phyloP scores from a whole-genome alignment of 2,329 filamentous ascomycete species.

The Plectosphaerella sp. region DNA sequence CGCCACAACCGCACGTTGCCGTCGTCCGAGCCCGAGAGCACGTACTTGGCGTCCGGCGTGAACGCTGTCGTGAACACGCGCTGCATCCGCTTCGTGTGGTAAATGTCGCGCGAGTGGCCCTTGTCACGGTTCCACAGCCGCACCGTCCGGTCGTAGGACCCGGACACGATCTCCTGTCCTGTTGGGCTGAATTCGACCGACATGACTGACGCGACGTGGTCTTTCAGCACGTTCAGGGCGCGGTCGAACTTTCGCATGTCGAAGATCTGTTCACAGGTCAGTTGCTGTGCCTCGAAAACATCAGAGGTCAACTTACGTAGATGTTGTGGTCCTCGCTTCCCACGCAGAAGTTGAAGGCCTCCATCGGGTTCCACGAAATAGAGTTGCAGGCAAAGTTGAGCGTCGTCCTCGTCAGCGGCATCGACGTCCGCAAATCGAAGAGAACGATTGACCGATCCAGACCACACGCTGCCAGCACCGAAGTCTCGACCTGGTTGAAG shows the following conservation, averaged over 20 bases:
- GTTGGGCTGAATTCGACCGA: conserved; percentile 94
- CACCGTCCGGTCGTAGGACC: conserved; percentile 80
- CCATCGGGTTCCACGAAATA: conserved; percentile 92
- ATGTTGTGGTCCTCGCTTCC: conserved; percentile 94
- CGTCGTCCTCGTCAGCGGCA: conserved; percentile 74
- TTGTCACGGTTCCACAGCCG: conserved; percentile 76
- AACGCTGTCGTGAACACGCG: conserved; percentile 81
- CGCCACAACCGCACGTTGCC: conserved; percentile 88
- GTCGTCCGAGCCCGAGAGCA: conserved; percentile 89
- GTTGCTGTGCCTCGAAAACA: background rate
- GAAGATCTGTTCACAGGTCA: conserved; percentile 52
- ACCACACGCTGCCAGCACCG: conserved; percentile 78
- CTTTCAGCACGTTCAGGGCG: conserved; percentile 83
- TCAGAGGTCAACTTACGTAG: conserved; percentile 22
- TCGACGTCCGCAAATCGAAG: conserved; percentile 86
- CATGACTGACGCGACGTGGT: conserved; percentile 89
- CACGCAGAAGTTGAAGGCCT: conserved; percentile 90
- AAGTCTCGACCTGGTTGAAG: conserved; percentile 94
- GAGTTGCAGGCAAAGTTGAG: conserved; percentile 80
- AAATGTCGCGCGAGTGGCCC: conserved; percentile 86
- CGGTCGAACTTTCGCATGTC: conserved; percentile 89
- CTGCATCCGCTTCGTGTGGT: conserved; percentile 98
- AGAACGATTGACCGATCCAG: conserved; percentile 83
- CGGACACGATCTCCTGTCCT: conserved; percentile 87
- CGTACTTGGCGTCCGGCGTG: conserved; percentile 84